Evolutionary conservation across 2,329 filamentous ascomycete genomes (phyloP).

Genomic region (Fusarium buxicola): DNA sequence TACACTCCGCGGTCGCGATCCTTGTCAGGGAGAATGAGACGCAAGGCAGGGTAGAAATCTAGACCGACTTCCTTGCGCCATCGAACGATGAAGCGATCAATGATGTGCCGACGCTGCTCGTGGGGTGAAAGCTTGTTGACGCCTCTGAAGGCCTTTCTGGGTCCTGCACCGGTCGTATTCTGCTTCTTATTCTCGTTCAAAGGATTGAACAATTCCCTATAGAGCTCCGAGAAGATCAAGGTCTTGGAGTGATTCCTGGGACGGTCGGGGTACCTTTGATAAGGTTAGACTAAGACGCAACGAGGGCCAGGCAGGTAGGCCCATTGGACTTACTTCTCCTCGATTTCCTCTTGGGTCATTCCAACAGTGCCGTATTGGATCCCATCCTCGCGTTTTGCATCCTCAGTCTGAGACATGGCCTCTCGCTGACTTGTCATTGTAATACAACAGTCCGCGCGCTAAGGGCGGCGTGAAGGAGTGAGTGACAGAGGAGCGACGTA

Average conservation of each 20-base stretch:
- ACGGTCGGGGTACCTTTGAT: slow-evolving; percentile 80
- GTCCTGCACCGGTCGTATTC: slow-evolving; percentile 66
- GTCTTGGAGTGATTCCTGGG: slow-evolving; percentile 85
- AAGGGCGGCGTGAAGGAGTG: neutral
- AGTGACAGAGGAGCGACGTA: neutral
- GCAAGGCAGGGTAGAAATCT: slow-evolving; percentile 93
- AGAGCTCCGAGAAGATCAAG: slow-evolving; percentile 84
- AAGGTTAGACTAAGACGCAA: slow-evolving; percentile 32
- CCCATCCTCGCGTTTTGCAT: slow-evolving; percentile 62
- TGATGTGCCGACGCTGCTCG: slow-evolving; percentile 82
- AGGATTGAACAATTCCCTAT: slow-evolving; percentile 83
- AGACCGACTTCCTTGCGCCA: slow-evolving; percentile 91
- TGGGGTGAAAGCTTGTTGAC: slow-evolving; percentile 73
- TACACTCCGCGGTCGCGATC: slow-evolving; percentile 94
- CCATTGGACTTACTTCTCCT: slow-evolving; percentile 55
- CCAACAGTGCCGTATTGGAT: slow-evolving; percentile 60
- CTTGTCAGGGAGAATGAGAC: slow-evolving; percentile 91
- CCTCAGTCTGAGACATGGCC: slow-evolving; percentile 41
- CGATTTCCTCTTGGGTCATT: slow-evolving; percentile 56
- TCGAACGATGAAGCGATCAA: slow-evolving; percentile 84
- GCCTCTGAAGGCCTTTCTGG: slow-evolving; percentile 71
- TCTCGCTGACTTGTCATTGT: slow-evolving; percentile 19
- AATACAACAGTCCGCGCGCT: slow-evolving; percentile 1
- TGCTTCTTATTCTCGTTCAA: slow-evolving; percentile 82
- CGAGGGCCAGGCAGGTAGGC: neutral